These are phyloP conservation scores for Ettlia oleoabundans DNA, from an alignment of 139 green algal genomes.

Conservation along the genomic window DNA sequence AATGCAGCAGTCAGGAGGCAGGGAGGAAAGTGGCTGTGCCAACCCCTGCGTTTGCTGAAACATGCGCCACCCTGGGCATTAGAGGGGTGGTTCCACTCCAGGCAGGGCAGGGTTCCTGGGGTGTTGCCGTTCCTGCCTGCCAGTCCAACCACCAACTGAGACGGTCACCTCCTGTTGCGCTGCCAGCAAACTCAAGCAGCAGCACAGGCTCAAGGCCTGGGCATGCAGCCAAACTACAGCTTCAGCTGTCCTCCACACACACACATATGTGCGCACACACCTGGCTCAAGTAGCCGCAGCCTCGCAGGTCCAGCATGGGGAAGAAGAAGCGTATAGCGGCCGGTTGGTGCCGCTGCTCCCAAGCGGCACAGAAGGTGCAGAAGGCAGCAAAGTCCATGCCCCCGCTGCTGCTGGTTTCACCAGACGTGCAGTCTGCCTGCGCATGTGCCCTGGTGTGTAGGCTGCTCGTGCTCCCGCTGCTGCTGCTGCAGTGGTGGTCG, in stretches of 20 bases:
- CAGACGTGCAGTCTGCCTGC: no score
- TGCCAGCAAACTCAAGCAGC: no score
- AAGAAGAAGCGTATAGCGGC: conserved; percentile 77
- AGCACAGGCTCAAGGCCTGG: no score
- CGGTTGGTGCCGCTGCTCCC: conserved; percentile 64
- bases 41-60: no score
- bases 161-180: no score
- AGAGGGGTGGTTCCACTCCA: no score
- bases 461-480: conserved; percentile 28
- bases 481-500: conserved; percentile 61
- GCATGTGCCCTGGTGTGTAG: no score
- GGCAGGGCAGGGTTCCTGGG: no score
- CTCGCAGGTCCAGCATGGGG: conserved; percentile 67
- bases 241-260: neutral
- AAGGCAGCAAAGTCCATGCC: conserved; percentile 76
- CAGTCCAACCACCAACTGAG: no score
- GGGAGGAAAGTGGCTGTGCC: neutral
- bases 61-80: no score
- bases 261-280: neutral
- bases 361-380: conserved; percentile 76
- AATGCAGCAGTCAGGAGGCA: neutral
- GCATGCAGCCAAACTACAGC: neutral
- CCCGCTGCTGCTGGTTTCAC: conserved; percentile 28
- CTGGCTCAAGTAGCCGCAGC: conserved; percentile 52
- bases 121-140: no score